Evolutionary conservation across 352 stramenopile genomes (phyloP), one percentile per base, ranked within the genome.

Genomic region (Pythium scleroteichum): DNA sequence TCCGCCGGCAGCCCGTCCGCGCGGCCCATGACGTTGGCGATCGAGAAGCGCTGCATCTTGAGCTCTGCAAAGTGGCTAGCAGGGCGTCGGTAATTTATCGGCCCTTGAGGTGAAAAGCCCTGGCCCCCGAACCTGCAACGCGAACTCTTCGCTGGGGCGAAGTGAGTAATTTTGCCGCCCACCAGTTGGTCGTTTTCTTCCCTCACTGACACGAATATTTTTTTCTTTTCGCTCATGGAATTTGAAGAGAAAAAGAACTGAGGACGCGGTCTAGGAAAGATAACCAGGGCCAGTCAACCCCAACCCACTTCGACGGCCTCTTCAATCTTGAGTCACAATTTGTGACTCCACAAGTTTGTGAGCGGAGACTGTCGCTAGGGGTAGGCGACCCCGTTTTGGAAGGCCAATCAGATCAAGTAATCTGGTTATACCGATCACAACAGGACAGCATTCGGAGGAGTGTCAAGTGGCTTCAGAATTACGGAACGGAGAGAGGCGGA

Each of bases 11-110:
- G 76, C 32, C 71, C 82, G 44, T 75, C 73, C 52, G 69, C 71
- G 27, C 82, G 76, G 58, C 68, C 66, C 49, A 92, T 80, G 23
- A 87, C 77, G 57, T 78, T 83, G 53, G 82, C 80, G 48, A 94
- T 71, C 53, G 80, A 92, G 74, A 94, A 92, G 68, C 87, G 85
- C 69, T 84, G 89, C 80, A 92, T 92, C 17, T 53, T 59, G 29
- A 19, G 6, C 24, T 20, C 29, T 27, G 38, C 24, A 26, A 10
- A 50, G 35, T 59, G 51, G 39, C 33, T 53, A 35, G 29, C 29
- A 10, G 29, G 29, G 29, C 29, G 38, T 44, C 38, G 38, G 38
- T 44, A 44, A 44, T 44, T 44, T 44, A 44, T 44, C 10, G 29
- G 29, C 29, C 29, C 29, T n/a, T n/a, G n/a, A n/a, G n/a, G n/a